Evolutionary conservation across 2,329 filamentous ascomycete species (phyloP).

Genomic region (Trichoderma gracile): DNA sequence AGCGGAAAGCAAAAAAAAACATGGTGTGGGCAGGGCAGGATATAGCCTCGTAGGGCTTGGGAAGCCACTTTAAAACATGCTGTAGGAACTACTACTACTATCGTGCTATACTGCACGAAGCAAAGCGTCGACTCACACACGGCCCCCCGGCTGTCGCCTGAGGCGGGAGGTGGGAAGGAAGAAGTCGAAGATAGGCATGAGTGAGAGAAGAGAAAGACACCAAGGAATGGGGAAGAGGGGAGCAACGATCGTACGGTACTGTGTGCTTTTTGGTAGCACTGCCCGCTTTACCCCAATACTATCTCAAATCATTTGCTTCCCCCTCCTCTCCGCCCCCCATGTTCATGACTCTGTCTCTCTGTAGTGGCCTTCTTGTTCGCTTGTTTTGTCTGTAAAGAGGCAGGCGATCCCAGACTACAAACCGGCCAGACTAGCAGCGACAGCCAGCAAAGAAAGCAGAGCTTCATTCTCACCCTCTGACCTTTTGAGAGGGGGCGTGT

Average conservation of each 20-base stretch:
- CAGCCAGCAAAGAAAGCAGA: not conserved
- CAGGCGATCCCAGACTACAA: not conserved
- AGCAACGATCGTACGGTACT: too few species aligned
- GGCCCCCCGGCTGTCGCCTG: slow-evolving; percentile 10
- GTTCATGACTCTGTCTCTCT: not conserved
- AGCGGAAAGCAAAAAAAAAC: not conserved
- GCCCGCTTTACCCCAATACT: not conserved
- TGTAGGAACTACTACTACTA: too few species aligned
- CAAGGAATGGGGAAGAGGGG: too few species aligned
- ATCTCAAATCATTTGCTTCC: not conserved
- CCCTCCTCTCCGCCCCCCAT: not conserved
- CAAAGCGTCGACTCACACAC: too few species aligned
- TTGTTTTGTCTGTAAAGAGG: not conserved
- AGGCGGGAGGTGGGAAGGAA: too few species aligned
- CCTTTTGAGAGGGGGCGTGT: not conserved
- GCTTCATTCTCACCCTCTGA: not conserved
- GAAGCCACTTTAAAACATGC: too few species aligned
- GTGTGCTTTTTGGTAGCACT: not conserved
- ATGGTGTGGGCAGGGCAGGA: not conserved
- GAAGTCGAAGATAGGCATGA: not conserved
- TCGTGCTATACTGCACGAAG: too few species aligned
- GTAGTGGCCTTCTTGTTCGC: too few species aligned
- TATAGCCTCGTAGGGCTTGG: slow-evolving; percentile 23
- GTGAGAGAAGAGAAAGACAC: not conserved
- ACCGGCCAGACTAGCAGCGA: not conserved